Conservation (phyloP, 345 rosid species). For the Eucalyptus paniculata region DNA sequence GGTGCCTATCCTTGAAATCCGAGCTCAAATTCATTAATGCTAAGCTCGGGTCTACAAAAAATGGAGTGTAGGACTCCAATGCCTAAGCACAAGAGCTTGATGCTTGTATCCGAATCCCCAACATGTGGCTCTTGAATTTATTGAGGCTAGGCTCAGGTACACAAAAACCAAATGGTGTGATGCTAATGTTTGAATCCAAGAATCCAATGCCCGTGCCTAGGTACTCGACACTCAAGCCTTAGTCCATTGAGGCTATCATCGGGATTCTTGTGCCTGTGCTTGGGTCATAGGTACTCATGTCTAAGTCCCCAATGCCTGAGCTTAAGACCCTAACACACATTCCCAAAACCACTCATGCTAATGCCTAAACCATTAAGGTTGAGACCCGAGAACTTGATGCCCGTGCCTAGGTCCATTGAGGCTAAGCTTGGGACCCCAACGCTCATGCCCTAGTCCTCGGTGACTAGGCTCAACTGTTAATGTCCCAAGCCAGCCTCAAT, state of each 20-base stretch:
- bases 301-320: neutral
- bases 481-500: too few species aligned
- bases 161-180: too few species aligned
- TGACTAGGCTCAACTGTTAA: neutral
- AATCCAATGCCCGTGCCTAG: neutral
- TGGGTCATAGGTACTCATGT: neutral
- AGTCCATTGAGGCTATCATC: neutral
- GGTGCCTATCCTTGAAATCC: neutral
- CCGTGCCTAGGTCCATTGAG: neutral
- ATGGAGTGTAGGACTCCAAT: neutral
- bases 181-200: too few species aligned
- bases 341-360: neutral
- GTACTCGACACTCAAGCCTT: neutral
- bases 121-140: too few species aligned
- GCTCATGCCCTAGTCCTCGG: neutral
- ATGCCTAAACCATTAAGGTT: neutral
- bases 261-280: rapidly evolving
- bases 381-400: neutral
- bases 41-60: neutral
- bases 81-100: neutral
- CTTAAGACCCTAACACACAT: neutral
- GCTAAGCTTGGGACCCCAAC: neutral
- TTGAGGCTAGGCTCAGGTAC: too few species aligned
- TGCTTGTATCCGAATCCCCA: neutral
- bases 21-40: neutral